phyloP scores from a whole-genome alignment of 257 asterid species.

The Striga asiatica region DNA sequence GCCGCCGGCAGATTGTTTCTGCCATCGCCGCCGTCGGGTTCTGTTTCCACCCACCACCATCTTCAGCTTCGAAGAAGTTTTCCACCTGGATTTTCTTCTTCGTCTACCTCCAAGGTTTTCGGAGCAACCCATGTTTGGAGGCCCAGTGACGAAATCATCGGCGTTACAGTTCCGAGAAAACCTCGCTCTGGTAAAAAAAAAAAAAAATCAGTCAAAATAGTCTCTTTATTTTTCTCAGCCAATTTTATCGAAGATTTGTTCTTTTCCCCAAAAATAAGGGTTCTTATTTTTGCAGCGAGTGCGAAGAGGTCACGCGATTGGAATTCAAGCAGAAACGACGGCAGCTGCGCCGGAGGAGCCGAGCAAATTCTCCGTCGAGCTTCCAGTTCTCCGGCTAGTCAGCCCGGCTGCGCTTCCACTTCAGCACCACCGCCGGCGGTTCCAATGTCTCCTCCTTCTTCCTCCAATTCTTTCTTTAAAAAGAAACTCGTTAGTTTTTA shows the following conservation, averaged over 20 bases:
- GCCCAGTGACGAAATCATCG: slow-evolving; percentile 66
- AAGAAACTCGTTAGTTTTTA: neutral
- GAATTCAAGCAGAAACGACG: neutral
- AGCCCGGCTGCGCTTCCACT: neutral
- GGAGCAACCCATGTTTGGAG: slow-evolving; percentile 79
- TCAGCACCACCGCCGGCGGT: neutral
- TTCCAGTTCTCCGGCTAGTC: neutral
- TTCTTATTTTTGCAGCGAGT: neutral
- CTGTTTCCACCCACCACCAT: slow-evolving; percentile 37
- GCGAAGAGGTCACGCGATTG: neutral
- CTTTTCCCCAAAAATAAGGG: neutral
- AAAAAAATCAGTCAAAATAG: neutral
- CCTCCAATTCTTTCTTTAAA: neutral
- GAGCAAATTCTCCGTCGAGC: neutral
- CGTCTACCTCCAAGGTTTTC: slow-evolving; percentile 27
- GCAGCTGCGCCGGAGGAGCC: neutral
- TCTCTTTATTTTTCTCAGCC: neutral
- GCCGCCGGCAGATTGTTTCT: slow-evolving; percentile 31
- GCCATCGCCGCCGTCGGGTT: slow-evolving; percentile 26
- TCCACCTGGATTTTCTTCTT: slow-evolving; percentile 36
- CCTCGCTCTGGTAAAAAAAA: slow-evolving; percentile 68
- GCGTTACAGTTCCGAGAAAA: slow-evolving; percentile 85
- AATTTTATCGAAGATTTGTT: neutral
- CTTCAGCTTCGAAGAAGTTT: slow-evolving; percentile 55
- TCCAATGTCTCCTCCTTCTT: neutral